Evolutionary conservation across 2,329 filamentous ascomycete genomes (phyloP), one percentile per base, ranked within the genome.

Genomic region (Fonsecaea pugnacius): DNA sequence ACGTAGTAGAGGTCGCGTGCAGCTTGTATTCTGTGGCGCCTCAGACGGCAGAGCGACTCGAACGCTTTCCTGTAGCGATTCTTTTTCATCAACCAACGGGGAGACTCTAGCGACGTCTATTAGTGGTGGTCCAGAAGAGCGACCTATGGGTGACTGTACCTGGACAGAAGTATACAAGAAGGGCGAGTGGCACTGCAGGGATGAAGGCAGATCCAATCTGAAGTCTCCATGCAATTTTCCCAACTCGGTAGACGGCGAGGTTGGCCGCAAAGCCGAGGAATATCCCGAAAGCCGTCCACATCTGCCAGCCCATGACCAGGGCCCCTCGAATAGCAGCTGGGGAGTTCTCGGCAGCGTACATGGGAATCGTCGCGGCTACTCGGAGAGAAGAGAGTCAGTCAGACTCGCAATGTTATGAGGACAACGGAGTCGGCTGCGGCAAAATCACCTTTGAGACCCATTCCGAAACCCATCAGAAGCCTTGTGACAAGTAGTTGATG

Each of bases 221-320:
- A 21, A 89, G 76, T 48, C 88, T 79, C 88, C 87, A 90, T 6
- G 84, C 78, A 33, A 87, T 83, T 3, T 72, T 71, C n/a, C 85
- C 85, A 0, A 81, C 80, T 54, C 87, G 79, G 46, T 84, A 86
- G 55, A 90, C 85, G 4, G 82, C 84, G 12, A 90, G 78, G 70
- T 90, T 90, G 64, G 87, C 87, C 62, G 80, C 83, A 61, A 84
- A 87, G 7, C 88, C 89, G 21, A 90, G 78, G 74, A 90, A 87
- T 70, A 90, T 89, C 40, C 86, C 85, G 78, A 89, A 75, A 64
- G 86, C 58, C 32, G 35, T 21, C 79, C 80, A 83, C 76, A 82
- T 79, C 68, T 83, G 81, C 81, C 81, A 83, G 76, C 79, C 79
- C 80, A 83, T 83, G 6, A 82, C 81, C 4, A 83, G 69, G 1